Conservation (phyloP, 495 filamentous ascomycete species). For the Neurospora discreta region DNA sequence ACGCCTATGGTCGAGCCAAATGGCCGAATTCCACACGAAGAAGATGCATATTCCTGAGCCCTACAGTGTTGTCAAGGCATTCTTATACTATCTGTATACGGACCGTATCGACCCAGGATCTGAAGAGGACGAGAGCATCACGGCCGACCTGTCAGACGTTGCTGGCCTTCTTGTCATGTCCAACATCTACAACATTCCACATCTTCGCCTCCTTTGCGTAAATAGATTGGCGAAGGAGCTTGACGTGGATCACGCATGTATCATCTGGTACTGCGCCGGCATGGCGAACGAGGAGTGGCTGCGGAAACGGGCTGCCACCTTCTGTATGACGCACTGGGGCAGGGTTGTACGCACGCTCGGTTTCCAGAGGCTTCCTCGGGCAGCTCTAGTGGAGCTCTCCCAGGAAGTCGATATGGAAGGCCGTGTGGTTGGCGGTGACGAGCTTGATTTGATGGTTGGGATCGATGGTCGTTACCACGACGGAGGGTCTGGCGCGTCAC, state of each 20-base stretch:
- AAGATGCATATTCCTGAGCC: constrained; percentile 97
- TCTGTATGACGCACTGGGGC: constrained; percentile 90
- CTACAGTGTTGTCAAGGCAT: constrained; percentile 86
- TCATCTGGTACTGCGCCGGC: constrained; percentile 90
- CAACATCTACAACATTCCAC: constrained; percentile 93
- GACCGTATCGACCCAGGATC: constrained; percentile 63
- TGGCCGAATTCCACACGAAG: constrained; percentile 93
- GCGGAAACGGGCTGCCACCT: constrained; percentile 70
- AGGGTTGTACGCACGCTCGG: constrained; percentile 80
- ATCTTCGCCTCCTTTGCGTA: constrained; percentile 79
- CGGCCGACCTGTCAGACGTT: constrained; percentile 64
- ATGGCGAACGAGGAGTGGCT: constrained; percentile 89
- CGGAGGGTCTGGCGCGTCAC: constrained; percentile 43
- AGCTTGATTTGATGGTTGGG: constrained; percentile 63
- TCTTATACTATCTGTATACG: constrained; percentile 93
- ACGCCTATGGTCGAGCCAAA: constrained; percentile 78
- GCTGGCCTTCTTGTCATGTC: constrained; percentile 96
- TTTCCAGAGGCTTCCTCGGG: constrained; percentile 67
- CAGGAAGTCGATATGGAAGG: constrained; percentile 88
- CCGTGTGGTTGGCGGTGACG: constrained; percentile 70
- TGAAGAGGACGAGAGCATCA: constrained; percentile 41
- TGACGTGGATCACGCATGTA: constrained; percentile 86
- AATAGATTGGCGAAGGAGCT: constrained; percentile 79
- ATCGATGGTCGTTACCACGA: constrained; percentile 43
- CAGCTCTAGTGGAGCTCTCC: constrained; percentile 77